Evolutionary conservation across 495 filamentous ascomycete genomes (phyloP), one percentile per base, ranked within the genome.

Genomic region (Sordaria brevicollis): DNA sequence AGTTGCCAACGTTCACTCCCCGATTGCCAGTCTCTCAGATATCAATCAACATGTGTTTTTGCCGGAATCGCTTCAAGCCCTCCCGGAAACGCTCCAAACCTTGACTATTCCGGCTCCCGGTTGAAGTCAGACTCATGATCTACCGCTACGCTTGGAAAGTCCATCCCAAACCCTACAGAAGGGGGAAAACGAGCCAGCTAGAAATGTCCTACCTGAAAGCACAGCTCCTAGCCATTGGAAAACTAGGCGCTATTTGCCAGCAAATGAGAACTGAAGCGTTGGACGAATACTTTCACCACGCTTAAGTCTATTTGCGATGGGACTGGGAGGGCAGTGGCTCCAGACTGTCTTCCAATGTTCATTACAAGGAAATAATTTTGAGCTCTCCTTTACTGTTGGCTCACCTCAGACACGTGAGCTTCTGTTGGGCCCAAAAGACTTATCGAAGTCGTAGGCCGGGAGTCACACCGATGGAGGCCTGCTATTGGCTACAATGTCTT

Each of bases 311-410:
- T 17, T 13, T 57, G 0, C 49, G 49, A 0, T 57, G 25, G 49
- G 49, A 31, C 0, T 4, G 0, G 1, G 0, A 6, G 4, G 10
- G 21, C 29, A 15, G 21, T 7, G 49, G 49, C 15, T 29, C 11
- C 21, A 7, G 0, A 0, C 7, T n/a, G 5, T 1, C 0, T 15
- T 5, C 6, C 1, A 57, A 57, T 57, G 0, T 0, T 1, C 7
- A 0, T 57, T 57, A 57, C 21, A 29, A 57, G 7, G 11, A 29
- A 7, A 10, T 29, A 10, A 31, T 57, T 2, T 31, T 31, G 0
- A 31, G 49, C 25, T 57, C 25, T 0, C 25, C 21, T 11, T 31
- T 57, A 9, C 49, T 57, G 21, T 6, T 57, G 25, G 13, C 49
- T 17, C 49, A 57, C 25, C 49, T 57, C 4, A 17, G 49, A 57